These are phyloP conservation scores for Chamaenerion angustifolium DNA, from an alignment of 345 rosid genomes.

Conservation along the genomic window DNA sequence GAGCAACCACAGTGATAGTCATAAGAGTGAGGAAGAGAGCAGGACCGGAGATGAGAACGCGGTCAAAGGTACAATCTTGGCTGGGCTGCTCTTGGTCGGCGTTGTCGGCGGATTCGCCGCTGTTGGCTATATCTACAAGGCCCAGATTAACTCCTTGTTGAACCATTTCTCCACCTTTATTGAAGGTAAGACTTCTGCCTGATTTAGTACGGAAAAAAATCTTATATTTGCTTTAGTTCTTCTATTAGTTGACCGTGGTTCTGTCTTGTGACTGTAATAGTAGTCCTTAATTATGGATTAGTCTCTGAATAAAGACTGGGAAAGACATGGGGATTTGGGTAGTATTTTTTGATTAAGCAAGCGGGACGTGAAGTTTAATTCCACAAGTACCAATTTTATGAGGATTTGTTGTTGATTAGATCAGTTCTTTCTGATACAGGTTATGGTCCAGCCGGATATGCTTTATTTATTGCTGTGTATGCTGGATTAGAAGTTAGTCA, in stretches of 20 bases:
- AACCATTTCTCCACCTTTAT: conserved; percentile 67
- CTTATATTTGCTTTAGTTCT: too few relatives aligned
- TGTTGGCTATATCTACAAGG: conserved; percentile 66
- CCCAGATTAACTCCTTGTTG: conserved; percentile 68
- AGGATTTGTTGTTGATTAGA: conserved; percentile 8
- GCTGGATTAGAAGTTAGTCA: conserved; percentile 73
- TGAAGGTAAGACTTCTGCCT: conserved; percentile 38
- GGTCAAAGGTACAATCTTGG: conserved; percentile 66
- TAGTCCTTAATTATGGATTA: too few relatives aligned
- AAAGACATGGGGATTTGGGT: too few relatives aligned
- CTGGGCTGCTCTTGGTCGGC: conserved; percentile 71
- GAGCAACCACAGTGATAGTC: conserved; percentile 12
- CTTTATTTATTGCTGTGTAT: conserved; percentile 76
- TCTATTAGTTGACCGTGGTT: too few relatives aligned
- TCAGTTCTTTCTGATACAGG: conserved; percentile 27
- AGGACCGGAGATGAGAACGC: conserved; percentile 47
- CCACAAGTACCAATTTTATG: too few relatives aligned
- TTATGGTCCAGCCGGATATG: conserved; percentile 93
- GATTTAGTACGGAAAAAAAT: too few relatives aligned
- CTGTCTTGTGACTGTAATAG: too few relatives aligned
- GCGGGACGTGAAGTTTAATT: too few relatives aligned
- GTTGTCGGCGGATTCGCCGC: conserved; percentile 73
- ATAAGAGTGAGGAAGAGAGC: conserved; percentile 18
- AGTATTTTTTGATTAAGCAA: too few relatives aligned
- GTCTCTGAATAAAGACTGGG: too few relatives aligned